Evolutionary conservation across 176 grass and related monocot species (phyloP).

Genomic region (Bothriochloa decipiens): DNA sequence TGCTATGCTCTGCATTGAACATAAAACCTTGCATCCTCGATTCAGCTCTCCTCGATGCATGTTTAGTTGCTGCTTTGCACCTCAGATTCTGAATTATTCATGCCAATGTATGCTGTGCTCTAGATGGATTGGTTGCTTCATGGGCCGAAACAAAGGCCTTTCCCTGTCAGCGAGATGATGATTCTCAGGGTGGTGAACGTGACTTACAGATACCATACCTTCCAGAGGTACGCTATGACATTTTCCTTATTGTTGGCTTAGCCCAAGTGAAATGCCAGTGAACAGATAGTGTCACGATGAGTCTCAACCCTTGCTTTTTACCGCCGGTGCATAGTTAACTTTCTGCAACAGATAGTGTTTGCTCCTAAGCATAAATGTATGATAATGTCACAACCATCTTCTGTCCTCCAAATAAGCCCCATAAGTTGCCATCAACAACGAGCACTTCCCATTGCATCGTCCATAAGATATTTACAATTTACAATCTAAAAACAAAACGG

Average conservation of each 20-base stretch:
- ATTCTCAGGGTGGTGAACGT: background rate
- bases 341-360: background rate
- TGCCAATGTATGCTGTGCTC: background rate
- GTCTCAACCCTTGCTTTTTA: background rate
- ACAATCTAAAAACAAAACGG: background rate
- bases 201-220: background rate
- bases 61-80: too few relatives aligned
- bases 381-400: background rate
- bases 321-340: background rate
- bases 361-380: background rate
- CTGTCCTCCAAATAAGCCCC: background rate
- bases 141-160: background rate
- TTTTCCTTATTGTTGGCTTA: background rate
- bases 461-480: background rate
- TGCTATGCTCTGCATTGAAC: too few relatives aligned
- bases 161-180: background rate
- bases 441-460: background rate
- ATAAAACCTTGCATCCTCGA: too few relatives aligned
- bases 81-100: background rate
- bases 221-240: conserved; percentile 1
- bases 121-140: background rate
- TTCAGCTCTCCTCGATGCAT: too few relatives aligned
- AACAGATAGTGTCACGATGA: background rate
- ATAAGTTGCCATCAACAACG: background rate
- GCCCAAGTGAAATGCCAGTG: background rate